phyloP scores from a whole-genome alignment of 1,284 basidiomycete genomes.

The Stereum hirsutum region DNA sequence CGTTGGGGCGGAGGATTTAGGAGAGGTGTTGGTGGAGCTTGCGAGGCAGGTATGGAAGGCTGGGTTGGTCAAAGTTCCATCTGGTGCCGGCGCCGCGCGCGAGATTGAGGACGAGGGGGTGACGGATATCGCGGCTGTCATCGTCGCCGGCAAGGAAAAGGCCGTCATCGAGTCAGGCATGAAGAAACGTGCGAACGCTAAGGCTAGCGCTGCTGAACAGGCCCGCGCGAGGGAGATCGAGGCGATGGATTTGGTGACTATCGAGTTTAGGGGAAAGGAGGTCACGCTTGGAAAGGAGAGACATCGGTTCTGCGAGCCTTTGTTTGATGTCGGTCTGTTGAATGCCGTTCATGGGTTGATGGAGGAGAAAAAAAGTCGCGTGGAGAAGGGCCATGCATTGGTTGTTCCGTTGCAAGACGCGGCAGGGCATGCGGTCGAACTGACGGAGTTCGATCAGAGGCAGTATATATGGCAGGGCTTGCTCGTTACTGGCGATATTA shows the following conservation, averaged over 20 bases:
- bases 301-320: conserved; percentile 85
- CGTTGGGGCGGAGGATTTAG: conserved; percentile 33
- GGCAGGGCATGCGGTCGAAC: conserved; percentile 49
- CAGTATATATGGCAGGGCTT: conserved; percentile 75
- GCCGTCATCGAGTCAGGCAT: conserved; percentile 74
- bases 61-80: conserved; percentile 60
- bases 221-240: conserved; percentile 74
- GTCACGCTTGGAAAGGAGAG: conserved; percentile 81
- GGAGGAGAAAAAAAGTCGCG: conserved; percentile 8
- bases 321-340: conserved; percentile 68
- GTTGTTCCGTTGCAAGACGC: conserved; percentile 50
- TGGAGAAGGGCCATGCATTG: conserved; percentile 17
- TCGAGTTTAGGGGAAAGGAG: conserved; percentile 63
- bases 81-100: conserved; percentile 55
- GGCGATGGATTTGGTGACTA: conserved; percentile 68
- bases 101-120: conserved; percentile 76
- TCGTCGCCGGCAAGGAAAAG: conserved; percentile 74
- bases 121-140: conserved; percentile 75
- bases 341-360: conserved; percentile 17
- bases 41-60: conserved; percentile 51
- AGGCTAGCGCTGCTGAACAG: conserved; percentile 71
- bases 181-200: conserved; percentile 68
- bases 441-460: conserved; percentile 55
- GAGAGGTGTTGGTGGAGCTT: conserved; percentile 45
- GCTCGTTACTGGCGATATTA: conserved; percentile 77